Conservation (phyloP, 345 rosid genomes). For the Ricinus communis region DNA sequence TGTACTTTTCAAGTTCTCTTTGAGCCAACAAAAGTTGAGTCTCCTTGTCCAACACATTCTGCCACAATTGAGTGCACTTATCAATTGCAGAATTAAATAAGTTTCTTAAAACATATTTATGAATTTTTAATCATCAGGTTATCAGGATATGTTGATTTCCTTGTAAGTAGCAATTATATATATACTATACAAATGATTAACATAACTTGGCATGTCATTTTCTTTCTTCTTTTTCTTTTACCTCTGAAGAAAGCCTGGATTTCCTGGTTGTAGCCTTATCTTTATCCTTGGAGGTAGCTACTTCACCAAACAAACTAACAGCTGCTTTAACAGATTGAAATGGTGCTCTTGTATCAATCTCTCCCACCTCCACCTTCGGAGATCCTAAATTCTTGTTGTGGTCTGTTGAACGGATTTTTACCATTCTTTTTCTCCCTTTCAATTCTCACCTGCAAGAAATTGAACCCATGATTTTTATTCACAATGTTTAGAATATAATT, state of each 20-base stretch:
- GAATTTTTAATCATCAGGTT: no score
- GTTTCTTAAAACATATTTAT: no score
- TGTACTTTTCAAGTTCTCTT: constrained; percentile 44
- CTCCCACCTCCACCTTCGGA: constrained; percentile 79
- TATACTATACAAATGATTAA: background rate
- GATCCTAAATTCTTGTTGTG: constrained; percentile 34
- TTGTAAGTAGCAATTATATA: no score
- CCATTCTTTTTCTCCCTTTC: constrained; percentile 33
- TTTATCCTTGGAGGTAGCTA: constrained; percentile 39
- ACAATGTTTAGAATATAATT: no score
- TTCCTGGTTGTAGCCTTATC: constrained; percentile 24
- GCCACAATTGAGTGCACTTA: no score
- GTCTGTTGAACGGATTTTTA: constrained; percentile 38
- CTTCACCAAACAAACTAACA: constrained; percentile 82
- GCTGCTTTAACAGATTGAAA: constrained; percentile 95
- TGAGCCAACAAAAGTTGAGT: constrained; percentile 53
- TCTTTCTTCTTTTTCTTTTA: no score
- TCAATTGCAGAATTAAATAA: no score
- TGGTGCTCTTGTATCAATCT: constrained; percentile 92
- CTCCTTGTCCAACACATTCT: constrained; percentile 56
- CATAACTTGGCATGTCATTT: background rate
- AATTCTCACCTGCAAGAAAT: background rate
- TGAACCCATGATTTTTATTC: no score
- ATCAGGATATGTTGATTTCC: background rate
- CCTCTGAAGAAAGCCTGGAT: constrained; percentile 40